Evolutionary conservation across 2,329 filamentous ascomycete genomes (phyloP).

Genomic region (Sporothrix humicola): DNA sequence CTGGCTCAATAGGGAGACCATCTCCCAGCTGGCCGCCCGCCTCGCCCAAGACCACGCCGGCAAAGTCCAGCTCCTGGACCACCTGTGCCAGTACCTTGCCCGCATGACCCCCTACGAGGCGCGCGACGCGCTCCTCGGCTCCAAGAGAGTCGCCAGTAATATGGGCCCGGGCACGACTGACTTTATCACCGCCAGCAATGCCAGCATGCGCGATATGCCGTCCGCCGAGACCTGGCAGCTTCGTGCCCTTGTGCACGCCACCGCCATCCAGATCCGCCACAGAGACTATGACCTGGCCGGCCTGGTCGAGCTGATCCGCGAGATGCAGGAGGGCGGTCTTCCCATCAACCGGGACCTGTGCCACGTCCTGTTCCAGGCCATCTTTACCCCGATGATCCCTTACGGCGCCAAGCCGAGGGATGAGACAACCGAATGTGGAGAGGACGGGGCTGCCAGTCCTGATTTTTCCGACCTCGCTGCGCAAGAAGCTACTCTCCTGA

Average conservation of each 20-base stretch:
- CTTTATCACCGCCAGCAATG: conserved; percentile 18
- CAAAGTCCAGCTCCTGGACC: conserved; percentile 41
- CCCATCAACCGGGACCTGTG: conserved; percentile 47
- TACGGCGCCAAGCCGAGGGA: too few relatives aligned
- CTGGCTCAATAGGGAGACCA: not conserved
- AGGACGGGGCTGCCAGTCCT: too few relatives aligned
- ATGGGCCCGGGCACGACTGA: not conserved
- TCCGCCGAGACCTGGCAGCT: conserved; percentile 45
- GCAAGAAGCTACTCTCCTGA: too few relatives aligned
- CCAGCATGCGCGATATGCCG: conserved; percentile 39
- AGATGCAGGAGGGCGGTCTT: conserved; percentile 50
- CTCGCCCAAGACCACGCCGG: conserved; percentile 40
- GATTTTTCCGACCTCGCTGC: too few relatives aligned
- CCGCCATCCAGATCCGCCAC: conserved; percentile 38
- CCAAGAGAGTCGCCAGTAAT: not conserved
- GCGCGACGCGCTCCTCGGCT: not conserved
- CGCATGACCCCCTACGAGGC: conserved; percentile 30
- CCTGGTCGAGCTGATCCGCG: conserved; percentile 44
- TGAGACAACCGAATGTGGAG: too few relatives aligned
- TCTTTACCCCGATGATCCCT: conserved; percentile 42
- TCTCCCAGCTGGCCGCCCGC: not conserved
- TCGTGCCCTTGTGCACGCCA: conserved; percentile 44
- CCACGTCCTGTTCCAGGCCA: conserved; percentile 48
- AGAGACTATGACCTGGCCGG: conserved; percentile 35
- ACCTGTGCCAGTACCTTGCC: conserved; percentile 41